Evolutionary conservation across 352 stramenopile species (phyloP), one percentile per base, ranked within the genome.

Genomic region (Thalassiosira oceanica): DNA sequence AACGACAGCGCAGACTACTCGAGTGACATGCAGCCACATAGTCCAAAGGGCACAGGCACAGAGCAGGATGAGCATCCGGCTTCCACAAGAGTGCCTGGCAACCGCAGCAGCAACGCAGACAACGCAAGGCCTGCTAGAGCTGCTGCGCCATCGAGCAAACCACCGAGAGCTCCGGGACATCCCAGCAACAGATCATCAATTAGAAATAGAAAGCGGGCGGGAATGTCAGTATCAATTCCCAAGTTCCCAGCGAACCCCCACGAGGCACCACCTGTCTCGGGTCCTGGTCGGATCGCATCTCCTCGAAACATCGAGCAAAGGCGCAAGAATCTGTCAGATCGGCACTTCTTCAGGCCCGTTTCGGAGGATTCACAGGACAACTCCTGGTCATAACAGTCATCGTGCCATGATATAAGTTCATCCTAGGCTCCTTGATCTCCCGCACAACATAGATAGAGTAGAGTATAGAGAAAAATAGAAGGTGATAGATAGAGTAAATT

Each of bases 291-390:
- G n/a, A 66, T 71, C 15, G 69, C 62, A 24, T 61, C 53, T 45
- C 37, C 43, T 1, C 65, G 28, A 28, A 61, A 77, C 52, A 46
- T 77, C 4, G 66, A 77, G 13, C 37, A 71, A 53, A 61, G 60
- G 26, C 63, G 63, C 15, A 77, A 77, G 18, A 77, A 55, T 48
- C 29, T 77, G 8, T 57, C 44, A 0, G 51, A 65, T 46, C 46
- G 39, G 11, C 57, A 70, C 33, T 77, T 77, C 35, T 77, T 77
- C 41, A 39, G 66, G 10, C 66, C 66, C 36, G 52, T 77, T 23
- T 61, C 48, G 24, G 57, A 77, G 13, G 66, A 77, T n/a, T n/a
- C n/a, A n/a, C n/a, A n/a, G n/a, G n/a, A n/a, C n/a, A n/a, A n/a
- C n/a, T n/a, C n/a, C 56, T 50, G 65, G 15, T 43, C 67, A 29